Evolutionary conservation across 108 stramenopile genomes (phyloP).

Genomic region (Seminavis robusta): DNA sequence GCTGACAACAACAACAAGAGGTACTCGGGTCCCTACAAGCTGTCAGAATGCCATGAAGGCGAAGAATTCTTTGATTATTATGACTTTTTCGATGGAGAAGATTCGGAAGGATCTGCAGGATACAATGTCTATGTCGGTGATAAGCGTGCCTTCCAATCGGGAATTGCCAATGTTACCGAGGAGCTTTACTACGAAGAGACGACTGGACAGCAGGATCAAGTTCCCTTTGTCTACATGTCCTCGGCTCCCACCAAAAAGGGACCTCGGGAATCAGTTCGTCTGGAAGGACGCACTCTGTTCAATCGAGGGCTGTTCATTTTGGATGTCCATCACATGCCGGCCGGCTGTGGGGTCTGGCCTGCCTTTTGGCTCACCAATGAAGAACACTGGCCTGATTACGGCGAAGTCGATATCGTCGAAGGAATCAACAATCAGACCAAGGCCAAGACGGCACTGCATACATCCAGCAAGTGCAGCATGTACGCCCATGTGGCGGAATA

Average conservation of each 20-base stretch:
- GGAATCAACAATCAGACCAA: conserved; percentile 73
- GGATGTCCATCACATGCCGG: conserved; percentile 77
- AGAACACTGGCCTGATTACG: conserved; percentile 78
- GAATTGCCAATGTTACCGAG: conserved; percentile 9
- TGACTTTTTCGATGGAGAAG: conserved; percentile 68
- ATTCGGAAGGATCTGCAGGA: conserved; percentile 67
- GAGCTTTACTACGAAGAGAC: conserved; percentile 2
- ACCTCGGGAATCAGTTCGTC: conserved; percentile 60
- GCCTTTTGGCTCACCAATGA: conserved; percentile 89
- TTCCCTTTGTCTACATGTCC: conserved; percentile 17
- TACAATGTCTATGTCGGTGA: conserved; percentile 59
- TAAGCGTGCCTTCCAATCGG: conserved; percentile 34
- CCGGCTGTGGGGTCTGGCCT: conserved; percentile 88
- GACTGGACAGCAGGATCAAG: too few relatives aligned
- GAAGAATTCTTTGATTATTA: conserved; percentile 62
- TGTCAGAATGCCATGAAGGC: conserved; percentile 55
- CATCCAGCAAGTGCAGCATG: conserved; percentile 69
- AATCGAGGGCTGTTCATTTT: conserved; percentile 72
- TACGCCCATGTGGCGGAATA: conserved; percentile 69
- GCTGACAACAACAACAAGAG: too few relatives aligned
- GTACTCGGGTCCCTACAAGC: conserved; percentile 53
- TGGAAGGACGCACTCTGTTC: conserved; percentile 66
- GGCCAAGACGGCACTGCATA: conserved; percentile 88
- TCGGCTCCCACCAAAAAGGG: conserved; percentile 11
- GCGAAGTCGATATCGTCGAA: conserved; percentile 91